Evolutionary conservation across 805 yeast genomes (phyloP), one percentile per base, ranked within the genome.

Genomic region (Kuraishia cidri): DNA sequence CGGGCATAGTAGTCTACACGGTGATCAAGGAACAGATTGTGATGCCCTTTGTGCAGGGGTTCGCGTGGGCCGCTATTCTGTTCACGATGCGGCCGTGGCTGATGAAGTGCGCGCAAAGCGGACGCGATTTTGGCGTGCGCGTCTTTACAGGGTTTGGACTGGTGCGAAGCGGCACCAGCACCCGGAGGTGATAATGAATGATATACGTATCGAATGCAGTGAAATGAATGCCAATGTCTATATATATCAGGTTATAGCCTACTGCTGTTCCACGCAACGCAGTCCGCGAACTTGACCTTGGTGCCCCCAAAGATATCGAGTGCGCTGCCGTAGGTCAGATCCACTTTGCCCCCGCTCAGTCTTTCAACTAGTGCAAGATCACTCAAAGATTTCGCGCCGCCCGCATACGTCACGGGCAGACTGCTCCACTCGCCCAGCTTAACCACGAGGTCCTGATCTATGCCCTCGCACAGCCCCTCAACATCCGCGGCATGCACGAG

Each of bases 401-500:
- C 99, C 20, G 98, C 99, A 54, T 92, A 92, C 2, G 90, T 95
- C 4, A 85, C 75, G 22, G 82, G 87, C 2, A 83, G 65, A 18
- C 68, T 72, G 12, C 64, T 56, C 97, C 97, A 92, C 42, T 79
- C 74, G 15, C 86, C 86, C 26, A 92, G 60, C 35, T 69, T 69
- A 18, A 38, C 36, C 4, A 92, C 97, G 27, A 92, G 62, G 12
- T 75, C 71, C 48, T 78, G 77, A 48, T 92, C 99, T 22, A 92
- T 83, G 1, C 99, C 99, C 26, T 75, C 70, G 53, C 98, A 92
- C 12, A 92, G 64, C 0, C 99, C 99, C 57, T 92, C 99, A 3
- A 92, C 97, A 56, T 92, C 98, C 0, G 98, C 99, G 3, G 98
- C 98, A 59, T 92, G 99, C 12, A 92, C 79, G 34, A 92, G 60